phyloP scores from a whole-genome alignment of 257 asterid genomes.

The Petrea volubilis region DNA sequence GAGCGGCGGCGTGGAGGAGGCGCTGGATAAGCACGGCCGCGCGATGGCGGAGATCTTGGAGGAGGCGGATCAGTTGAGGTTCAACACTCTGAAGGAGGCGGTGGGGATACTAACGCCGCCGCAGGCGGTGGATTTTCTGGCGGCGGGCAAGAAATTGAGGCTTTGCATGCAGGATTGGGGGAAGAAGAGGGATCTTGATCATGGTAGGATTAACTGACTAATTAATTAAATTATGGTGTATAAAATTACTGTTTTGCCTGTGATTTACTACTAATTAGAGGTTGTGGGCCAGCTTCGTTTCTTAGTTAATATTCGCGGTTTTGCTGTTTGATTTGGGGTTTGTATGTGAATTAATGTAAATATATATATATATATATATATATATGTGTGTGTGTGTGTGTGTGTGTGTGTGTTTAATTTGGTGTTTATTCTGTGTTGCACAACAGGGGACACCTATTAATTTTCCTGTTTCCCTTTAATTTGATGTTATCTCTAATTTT shows the following conservation, averaged over 20 bases:
- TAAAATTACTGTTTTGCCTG: neutral
- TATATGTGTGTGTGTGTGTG: neutral
- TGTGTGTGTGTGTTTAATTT: neutral
- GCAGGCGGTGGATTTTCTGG: constrained; percentile 56
- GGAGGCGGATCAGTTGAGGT: constrained; percentile 52
- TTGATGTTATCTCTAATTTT: no score
- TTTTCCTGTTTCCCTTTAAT: no score
- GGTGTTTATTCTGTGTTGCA: neutral
- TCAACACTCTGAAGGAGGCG: constrained; percentile 39
- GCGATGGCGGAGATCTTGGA: constrained; percentile 35
- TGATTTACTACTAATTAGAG: neutral
- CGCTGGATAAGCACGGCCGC: constrained; percentile 34
- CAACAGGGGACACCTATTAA: neutral
- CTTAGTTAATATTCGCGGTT: neutral
- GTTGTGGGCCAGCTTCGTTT: neutral
- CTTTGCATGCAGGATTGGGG: constrained; percentile 56
- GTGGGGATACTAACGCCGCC: constrained; percentile 42
- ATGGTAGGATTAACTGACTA: constrained; percentile 20
- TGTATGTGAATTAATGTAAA: neutral
- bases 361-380: no score
- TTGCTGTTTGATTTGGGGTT: no score
- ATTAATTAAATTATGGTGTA: neutral
- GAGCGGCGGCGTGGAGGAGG: constrained; percentile 23
- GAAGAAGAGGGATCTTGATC: constrained; percentile 41
- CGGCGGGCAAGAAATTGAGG: constrained; percentile 45